Evolutionary conservation across 2,329 filamentous ascomycete species (phyloP).

Genomic region (Blastomyces emzantsi): DNA sequence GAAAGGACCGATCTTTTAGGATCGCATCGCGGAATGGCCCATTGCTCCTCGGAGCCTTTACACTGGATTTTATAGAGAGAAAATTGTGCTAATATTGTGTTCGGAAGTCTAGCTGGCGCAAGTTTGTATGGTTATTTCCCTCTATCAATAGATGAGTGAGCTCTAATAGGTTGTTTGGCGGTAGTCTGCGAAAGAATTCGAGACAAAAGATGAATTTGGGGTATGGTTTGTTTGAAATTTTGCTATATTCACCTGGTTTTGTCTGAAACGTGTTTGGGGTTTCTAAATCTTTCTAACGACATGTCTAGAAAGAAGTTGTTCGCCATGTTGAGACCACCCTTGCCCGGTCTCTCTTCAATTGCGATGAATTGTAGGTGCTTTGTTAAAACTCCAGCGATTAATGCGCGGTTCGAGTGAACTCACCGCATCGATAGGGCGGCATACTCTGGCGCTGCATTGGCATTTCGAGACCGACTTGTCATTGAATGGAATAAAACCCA

Average conservation of each 20-base stretch:
- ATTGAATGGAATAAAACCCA: constrained; percentile 98
- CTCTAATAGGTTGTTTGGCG: constrained; percentile 10
- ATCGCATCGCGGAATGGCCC: not conserved
- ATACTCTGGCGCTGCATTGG: constrained; percentile 82
- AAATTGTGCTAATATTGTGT: not conserved
- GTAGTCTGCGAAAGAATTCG: constrained; percentile 60
- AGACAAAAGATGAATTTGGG: constrained; percentile 69
- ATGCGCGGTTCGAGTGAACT: constrained; percentile 3
- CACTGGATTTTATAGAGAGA: not conserved
- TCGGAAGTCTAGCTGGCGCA: constrained; percentile 45
- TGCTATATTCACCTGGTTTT: constrained; percentile 10
- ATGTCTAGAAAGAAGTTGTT: constrained; percentile 64
- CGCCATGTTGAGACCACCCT: constrained; percentile 94
- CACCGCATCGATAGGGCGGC: constrained; percentile 50
- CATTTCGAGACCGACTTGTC: constrained; percentile 85
- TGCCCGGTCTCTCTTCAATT: constrained; percentile 95
- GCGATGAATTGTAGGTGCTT: constrained; percentile 61
- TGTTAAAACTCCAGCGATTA: not conserved
- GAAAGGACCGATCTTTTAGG: not conserved
- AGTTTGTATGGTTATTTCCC: constrained; percentile 40
- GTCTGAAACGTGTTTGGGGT: constrained; percentile 1
- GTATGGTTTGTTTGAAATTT: constrained; percentile 24
- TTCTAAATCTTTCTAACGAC: not conserved
- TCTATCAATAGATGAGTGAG: not conserved
- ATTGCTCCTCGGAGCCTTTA: not conserved